phyloP scores from a whole-genome alignment of 139 green algal species.

The Tetraselmis chui region DNA sequence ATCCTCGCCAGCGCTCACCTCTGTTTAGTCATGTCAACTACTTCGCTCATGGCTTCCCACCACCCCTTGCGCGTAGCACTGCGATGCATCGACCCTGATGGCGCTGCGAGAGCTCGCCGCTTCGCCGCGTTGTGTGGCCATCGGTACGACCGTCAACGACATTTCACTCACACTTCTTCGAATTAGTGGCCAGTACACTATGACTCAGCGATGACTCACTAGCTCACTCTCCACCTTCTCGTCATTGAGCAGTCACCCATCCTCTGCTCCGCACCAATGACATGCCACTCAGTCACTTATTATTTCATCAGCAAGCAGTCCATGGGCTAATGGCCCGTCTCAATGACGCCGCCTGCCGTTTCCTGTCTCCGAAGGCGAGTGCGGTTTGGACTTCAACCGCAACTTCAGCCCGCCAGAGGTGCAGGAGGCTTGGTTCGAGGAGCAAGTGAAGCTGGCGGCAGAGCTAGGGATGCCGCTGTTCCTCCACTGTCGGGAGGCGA shows the following conservation, averaged over 20 bases:
- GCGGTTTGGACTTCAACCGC: slow-evolving; percentile 73
- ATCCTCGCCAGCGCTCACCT: too few relatives aligned
- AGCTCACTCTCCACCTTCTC: too few relatives aligned
- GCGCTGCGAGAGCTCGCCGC: slow-evolving; percentile 36
- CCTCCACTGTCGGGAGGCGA: slow-evolving; percentile 69
- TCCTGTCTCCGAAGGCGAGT: slow-evolving; percentile 40
- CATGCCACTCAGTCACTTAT: too few relatives aligned
- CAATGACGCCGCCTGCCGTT: not conserved
- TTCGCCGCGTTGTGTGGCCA: slow-evolving; percentile 40
- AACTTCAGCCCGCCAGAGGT: slow-evolving; percentile 62
- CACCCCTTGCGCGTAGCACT: slow-evolving; percentile 30
- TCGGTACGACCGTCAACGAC: too few relatives aligned
- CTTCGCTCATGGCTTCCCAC: too few relatives aligned
- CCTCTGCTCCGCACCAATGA: too few relatives aligned
- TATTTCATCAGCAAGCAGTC: not conserved
- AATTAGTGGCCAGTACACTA: too few relatives aligned
- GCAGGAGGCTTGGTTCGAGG: slow-evolving; percentile 56
- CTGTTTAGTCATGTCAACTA: too few relatives aligned
- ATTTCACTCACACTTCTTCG: too few relatives aligned
- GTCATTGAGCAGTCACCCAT: too few relatives aligned
- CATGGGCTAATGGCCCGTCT: too few relatives aligned
- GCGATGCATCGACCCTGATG: slow-evolving; percentile 29
- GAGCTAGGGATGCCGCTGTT: slow-evolving; percentile 65
- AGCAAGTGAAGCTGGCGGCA: slow-evolving; percentile 50
- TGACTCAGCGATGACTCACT: too few relatives aligned